phyloP scores from a whole-genome alignment of 306 rosid genomes.

The Datisca glomerata region DNA sequence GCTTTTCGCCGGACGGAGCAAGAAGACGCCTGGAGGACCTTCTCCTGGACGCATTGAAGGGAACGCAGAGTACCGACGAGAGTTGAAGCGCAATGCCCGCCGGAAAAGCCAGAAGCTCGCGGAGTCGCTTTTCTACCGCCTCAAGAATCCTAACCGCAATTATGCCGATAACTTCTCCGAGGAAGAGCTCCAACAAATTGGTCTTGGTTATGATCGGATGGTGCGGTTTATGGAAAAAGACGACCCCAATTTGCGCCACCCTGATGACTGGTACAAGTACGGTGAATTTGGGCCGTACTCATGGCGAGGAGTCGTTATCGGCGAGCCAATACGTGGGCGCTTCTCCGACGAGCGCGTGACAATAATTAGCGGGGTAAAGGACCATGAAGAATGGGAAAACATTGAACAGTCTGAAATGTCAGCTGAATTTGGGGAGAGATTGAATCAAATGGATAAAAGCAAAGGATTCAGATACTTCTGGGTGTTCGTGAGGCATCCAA shows the following conservation, averaged over 20 bases:
- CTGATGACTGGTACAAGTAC: slow-evolving; percentile 82
- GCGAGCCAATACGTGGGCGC: slow-evolving; percentile 70
- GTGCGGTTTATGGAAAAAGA: slow-evolving; percentile 86
- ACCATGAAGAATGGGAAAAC: slow-evolving; percentile 84
- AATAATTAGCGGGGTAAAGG: slow-evolving; percentile 58
- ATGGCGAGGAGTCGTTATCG: slow-evolving; percentile 83
- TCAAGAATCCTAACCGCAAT: slow-evolving; percentile 47
- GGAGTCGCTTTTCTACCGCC: slow-evolving; percentile 55
- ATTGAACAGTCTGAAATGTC: slow-evolving; percentile 80
- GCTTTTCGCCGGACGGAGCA: slow-evolving; percentile 51
- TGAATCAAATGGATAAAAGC: slow-evolving; percentile 43
- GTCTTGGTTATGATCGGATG: slow-evolving; percentile 76
- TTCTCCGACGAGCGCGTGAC: slow-evolving; percentile 65
- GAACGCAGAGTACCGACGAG: slow-evolving; percentile 39
- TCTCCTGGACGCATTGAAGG: slow-evolving; percentile 52
- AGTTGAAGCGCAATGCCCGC: slow-evolving; percentile 39
- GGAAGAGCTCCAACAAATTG: slow-evolving; percentile 68
- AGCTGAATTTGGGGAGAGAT: slow-evolving; percentile 46
- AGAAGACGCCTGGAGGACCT: slow-evolving; percentile 38
- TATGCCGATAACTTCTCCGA: slow-evolving; percentile 68
- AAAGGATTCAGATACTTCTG: slow-evolving; percentile 52
- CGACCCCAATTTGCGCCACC: slow-evolving; percentile 80
- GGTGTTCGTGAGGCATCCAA: slow-evolving; percentile 79
- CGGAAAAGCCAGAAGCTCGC: slow-evolving; percentile 45
- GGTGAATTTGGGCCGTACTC: slow-evolving; percentile 80